Evolutionary conservation across 192 early-diverging fungal genomes (phyloP), one percentile per base, ranked within the genome.

Genomic region (Backusella macrospora): DNA sequence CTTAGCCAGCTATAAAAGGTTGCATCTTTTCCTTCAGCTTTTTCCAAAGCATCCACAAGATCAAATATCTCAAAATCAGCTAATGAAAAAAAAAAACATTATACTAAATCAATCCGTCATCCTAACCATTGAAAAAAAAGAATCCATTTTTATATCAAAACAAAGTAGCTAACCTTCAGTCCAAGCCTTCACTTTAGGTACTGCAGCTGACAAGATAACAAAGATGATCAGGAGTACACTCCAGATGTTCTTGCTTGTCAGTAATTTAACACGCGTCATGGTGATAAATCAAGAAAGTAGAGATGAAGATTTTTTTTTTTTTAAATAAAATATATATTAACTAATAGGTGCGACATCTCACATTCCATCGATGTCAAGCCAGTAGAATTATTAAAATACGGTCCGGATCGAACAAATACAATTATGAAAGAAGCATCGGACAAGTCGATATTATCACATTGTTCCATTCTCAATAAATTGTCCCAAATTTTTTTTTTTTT

Each of bases 51-150:
- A 79, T 94, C 92, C 46, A 90, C 87, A 67, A 94, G 87, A 84
- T 92, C 91, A 81, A 94, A 94, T 71, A 94, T 94, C 77, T 92
- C 91, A 78, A 91, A 90, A 77, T 94, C 92, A 21, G 86, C 86
- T 84, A 38, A 21, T 37, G 26, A 16, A 62, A 37, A 43, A 65
- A 45, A 38, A 66, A 14, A 40, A 38, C 40, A n/a, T 16, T 4
- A 21, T 14, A 34, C 0, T 40, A n/a, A 62, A n/a, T 16, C 21
- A 23, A 12, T 52, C 18, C 12, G 5, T 62, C 34, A 62, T 42
- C 14, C 15, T 9, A 2, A 42, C 34, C 18, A 49, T 23, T 12
- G 18, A 55, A 55, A 21, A 23, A 6, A 55, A 55, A 43, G 42
- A 1, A 2, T 34, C 2, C 2, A 34, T 34, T 34, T 34, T 34